Percentiles rank a stretch among this genome's conserved stretches.
These are phyloP conservation scores for Extremus antarcticus DNA, from an alignment of 495 filamentous ascomycete species.

Conservation along the genomic window DNA sequence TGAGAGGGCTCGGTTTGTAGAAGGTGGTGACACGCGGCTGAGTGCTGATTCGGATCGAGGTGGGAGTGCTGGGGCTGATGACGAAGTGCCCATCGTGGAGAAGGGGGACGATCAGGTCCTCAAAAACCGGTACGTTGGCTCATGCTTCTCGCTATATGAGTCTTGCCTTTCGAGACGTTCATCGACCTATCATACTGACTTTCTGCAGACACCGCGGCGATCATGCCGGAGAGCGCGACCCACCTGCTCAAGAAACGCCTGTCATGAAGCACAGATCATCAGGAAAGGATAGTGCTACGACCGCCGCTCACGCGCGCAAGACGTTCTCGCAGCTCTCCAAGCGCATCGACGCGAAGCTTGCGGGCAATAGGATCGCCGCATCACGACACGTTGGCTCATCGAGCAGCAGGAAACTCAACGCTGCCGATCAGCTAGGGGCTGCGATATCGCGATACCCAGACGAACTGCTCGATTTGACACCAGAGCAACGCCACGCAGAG, in stretches of 20 bases:
- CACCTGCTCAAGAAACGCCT: too few relatives aligned
- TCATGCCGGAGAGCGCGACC: too few relatives aligned
- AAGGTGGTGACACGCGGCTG: not conserved
- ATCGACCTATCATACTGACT: too few relatives aligned
- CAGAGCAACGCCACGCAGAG: not conserved
- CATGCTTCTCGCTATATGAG: too few relatives aligned
- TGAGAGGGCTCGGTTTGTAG: not conserved
- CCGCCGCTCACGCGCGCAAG: slow-evolving; percentile 2
- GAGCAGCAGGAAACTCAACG: not conserved
- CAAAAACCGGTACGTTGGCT: too few relatives aligned
- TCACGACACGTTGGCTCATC: not conserved
- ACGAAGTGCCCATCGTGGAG: too few relatives aligned
- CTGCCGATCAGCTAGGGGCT: slow-evolving; percentile 2
- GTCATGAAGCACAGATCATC: too few relatives aligned
- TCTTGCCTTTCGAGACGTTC: too few relatives aligned
- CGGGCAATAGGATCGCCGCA: not conserved
- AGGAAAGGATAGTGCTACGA: not conserved
- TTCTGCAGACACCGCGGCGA: too few relatives aligned
- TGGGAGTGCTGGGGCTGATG: not conserved
- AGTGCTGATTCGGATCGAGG: not conserved
- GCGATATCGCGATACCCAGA: slow-evolving; percentile 6
- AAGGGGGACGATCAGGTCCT: too few relatives aligned
- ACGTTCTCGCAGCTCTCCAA: not conserved
- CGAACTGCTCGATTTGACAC: slow-evolving; percentile 7
- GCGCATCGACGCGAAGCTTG: not conserved